These are phyloP conservation scores for Bruguiera sexangula DNA, from an alignment of 345 rosid genomes.

Conservation along the genomic window DNA sequence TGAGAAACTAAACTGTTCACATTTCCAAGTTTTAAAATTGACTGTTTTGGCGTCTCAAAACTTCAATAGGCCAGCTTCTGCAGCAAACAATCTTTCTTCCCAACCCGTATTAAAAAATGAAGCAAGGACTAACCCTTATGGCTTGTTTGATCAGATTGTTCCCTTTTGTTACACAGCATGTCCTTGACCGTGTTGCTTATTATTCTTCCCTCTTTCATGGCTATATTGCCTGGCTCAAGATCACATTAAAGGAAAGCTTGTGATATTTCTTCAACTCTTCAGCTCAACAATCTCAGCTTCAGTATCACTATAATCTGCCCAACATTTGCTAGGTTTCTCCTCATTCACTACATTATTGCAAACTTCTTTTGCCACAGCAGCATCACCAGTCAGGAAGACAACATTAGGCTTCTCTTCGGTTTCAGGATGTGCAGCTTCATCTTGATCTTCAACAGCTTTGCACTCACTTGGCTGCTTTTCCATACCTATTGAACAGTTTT, in stretches of 20 bases:
- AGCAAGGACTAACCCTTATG: too few relatives aligned
- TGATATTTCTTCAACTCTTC: slow-evolving; percentile 41
- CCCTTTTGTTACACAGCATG: background rate
- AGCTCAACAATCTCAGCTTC: slow-evolving; percentile 70
- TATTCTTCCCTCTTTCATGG: slow-evolving; percentile 8
- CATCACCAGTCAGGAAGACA: slow-evolving; percentile 17
- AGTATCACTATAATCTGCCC: slow-evolving; percentile 80
- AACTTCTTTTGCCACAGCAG: slow-evolving; percentile 32
- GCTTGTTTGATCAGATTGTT: background rate
- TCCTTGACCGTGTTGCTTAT: background rate
- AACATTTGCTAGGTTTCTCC: slow-evolving; percentile 52
- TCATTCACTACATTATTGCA: slow-evolving; percentile 31
- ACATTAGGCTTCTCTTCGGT: slow-evolving; percentile 30
- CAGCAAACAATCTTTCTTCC: too few relatives aligned
- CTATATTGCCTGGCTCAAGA: background rate
- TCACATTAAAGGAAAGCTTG: slow-evolving; percentile 6
- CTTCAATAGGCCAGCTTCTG: too few relatives aligned
- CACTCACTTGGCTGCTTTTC: slow-evolving; percentile 38
- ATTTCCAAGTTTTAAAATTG: slow-evolving; percentile 1
- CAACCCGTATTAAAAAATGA: too few relatives aligned
- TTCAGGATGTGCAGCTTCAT: slow-evolving; percentile 31
- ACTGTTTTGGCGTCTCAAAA: background rate
- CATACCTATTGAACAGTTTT: slow-evolving; percentile 28
- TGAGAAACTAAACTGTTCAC: slow-evolving; percentile 18
- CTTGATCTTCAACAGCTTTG: slow-evolving; percentile 27